Base-by-base conservation (phyloP, 2,329 filamentous ascomycete genomes). In the Fusarium hostae region DNA sequence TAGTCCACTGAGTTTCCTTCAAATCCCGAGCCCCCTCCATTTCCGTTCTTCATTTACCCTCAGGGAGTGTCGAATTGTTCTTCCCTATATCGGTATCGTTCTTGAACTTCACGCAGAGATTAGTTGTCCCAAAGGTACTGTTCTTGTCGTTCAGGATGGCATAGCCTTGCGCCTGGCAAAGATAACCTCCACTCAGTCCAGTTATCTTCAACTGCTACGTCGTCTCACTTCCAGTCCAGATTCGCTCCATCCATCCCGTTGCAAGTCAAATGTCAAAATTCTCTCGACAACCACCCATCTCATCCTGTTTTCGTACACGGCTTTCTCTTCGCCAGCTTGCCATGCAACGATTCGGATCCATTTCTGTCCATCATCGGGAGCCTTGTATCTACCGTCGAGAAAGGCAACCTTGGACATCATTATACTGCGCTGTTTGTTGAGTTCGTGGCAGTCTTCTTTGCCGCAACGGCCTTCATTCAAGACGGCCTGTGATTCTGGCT, bases 401-500 rank as follows among this genome's bases (percentile, higher is more conserved):
- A 82, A 81, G 6, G 67, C 72, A 22, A 82, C 77, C 58, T 81
- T 82, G 63, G 81, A 82, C n/a, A 82, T 68, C 76, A 82, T 81
- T 44, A 77, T 79, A 22, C 75, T 79, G 32, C 80, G 79, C 5
- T 79, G 79, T 18, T 63, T 74, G 61, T 82, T 82, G 57, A 81
- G 75, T 52, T 78, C 69, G 16, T 79, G 80, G 56, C 81, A 82
- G 41, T 82, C 77, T 16, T 67, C 62, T 59, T 78, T 79, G 16
- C 77, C 78, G 28, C 81, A 82, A 20, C 81, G 77, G 9, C 81
- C 81, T 28, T 82, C 75, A 6, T 75, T 73, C 20, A 82, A 61
- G 11, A 82, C 77, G 13, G 77, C 72, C 40, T 76, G 78, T 9
- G 79, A 77, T 52, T 81, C 80, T 11, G 80, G 71, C 22, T 82